Base-by-base conservation (phyloP, 106 monocot genomes). In the Dendrobium nobile region DNA sequence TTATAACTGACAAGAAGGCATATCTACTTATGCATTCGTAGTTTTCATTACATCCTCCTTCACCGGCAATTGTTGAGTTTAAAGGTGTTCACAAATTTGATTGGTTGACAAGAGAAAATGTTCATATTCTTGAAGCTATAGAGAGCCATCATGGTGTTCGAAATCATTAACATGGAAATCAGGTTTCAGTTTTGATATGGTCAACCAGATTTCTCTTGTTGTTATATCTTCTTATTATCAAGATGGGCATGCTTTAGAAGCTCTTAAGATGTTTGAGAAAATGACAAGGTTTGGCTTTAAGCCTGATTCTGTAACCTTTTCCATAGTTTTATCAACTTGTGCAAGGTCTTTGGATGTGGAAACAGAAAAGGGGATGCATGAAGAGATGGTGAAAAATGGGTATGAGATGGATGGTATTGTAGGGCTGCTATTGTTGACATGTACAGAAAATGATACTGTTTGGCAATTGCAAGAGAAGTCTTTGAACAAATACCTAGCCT, bases 1-100 rank as follows among this genome's bases (percentile, higher is more conserved):
- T 96, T n/a, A 96, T 96, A 58, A 96, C 96, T 61, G 96, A 96
- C 80, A 96, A 96, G 84, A 96, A 96, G 78, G 93, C 96, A 9
- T 96, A 92, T 84, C 90, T 93, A 47, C 93, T 84, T 16, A 93
- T 96, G 96, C 96, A 96, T 86, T 91, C 96, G 13, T 96, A 93
- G 96, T 96, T 93, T 86, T 93, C 96, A 26, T 81, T 96, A 80
- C 86, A 92, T 85, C 79, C 93, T 75, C 43, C 82, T 31, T 85
- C 88, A 5, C 92, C 93, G 55, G 92, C 87, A 13, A 87, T 92
- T 67, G 72, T 93, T 68, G 93, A 96, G 74, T 92, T 96, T 56
- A 96, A 93, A 81, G 81, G 93, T 54, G 93, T 96, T 75, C 91
- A 96, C 73, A 93, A 96, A 79, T 93, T 91, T 82, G 93, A 90